A percentile compares a stretch with the other conserved stretches of the same genome.
Evolutionary conservation across 1,284 basidiomycete species (phyloP).

Genomic region (Tausonia pullulans): DNA sequence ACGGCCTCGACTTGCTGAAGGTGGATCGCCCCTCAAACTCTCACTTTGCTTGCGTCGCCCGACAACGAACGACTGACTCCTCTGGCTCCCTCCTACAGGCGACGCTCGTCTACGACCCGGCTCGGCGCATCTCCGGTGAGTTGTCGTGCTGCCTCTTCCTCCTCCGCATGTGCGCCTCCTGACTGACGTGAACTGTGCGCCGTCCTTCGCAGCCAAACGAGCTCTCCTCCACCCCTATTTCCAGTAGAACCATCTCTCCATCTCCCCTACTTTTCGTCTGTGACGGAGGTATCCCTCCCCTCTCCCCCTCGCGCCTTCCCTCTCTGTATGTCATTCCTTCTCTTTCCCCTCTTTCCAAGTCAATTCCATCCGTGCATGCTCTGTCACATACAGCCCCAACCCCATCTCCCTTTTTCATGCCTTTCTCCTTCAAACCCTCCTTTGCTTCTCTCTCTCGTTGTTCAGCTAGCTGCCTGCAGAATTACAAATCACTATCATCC

Average conservation of each 20-base stretch:
- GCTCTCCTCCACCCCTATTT: slow-evolving; percentile 11
- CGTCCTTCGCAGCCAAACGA: slow-evolving; percentile 5
- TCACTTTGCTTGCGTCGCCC: slow-evolving; percentile 5
- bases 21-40: slow-evolving; percentile 35
- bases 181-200: neutral
- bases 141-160: neutral
- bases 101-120: slow-evolving; percentile 83
- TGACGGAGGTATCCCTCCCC: neutral
- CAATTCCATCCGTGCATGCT: neutral
- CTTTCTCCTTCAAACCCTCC: neutral
- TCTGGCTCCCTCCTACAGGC: slow-evolving; percentile 37
- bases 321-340: neutral
- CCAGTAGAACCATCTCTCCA: neutral
- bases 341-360: neutral
- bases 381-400: no score
- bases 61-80: neutral
- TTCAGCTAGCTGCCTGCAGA: neutral
- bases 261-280: neutral
- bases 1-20: slow-evolving; percentile 65
- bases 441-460: neutral
- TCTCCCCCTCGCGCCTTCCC: neutral
- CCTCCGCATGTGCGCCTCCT: no score
- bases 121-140: slow-evolving; percentile 82
- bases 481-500: neutral
- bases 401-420: neutral